phyloP scores from a whole-genome alignment of 257 asterid species.

The Sherardia arvensis region DNA sequence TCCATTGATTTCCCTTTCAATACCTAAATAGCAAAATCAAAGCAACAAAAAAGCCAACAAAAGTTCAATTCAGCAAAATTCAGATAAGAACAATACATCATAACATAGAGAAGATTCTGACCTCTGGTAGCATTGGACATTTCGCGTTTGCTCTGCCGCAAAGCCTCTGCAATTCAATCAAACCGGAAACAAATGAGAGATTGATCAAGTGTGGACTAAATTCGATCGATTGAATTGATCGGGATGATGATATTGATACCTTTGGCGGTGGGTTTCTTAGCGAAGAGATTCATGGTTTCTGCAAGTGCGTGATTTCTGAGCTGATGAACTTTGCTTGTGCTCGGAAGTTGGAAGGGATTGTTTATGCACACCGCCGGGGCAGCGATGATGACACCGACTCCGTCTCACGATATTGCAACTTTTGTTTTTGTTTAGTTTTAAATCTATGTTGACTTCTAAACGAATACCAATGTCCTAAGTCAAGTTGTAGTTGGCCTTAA shows the following conservation, averaged over 20 bases:
- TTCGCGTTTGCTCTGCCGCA: constrained; percentile 72
- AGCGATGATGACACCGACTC: background rate
- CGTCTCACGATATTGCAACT: background rate
- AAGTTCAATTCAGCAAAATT: background rate
- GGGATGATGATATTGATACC: constrained; percentile 28
- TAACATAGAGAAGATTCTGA: constrained; percentile 8
- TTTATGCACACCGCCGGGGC: background rate
- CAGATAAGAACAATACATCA: no score
- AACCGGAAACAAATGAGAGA: background rate
- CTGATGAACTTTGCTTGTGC: background rate
- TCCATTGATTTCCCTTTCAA: constrained; percentile 65
- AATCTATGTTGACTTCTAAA: background rate
- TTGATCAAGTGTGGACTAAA: background rate
- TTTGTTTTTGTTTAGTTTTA: background rate
- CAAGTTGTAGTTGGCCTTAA: no score
- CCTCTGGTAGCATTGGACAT: constrained; percentile 84
- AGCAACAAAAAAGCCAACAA: background rate
- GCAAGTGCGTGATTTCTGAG: background rate
- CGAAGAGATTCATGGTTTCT: constrained; percentile 54
- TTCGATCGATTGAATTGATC: constrained; percentile 9
- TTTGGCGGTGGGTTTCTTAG: constrained; percentile 82
- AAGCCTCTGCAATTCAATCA: constrained; percentile 51
- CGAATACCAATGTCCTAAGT: no score
- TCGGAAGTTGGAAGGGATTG: background rate
- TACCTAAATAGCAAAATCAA: constrained; percentile 33